Percentiles rank a stretch among this genome's conserved stretches.
Conservation (phyloP, 192 early-diverging fungal species). For the Coemansia biformis region DNA sequence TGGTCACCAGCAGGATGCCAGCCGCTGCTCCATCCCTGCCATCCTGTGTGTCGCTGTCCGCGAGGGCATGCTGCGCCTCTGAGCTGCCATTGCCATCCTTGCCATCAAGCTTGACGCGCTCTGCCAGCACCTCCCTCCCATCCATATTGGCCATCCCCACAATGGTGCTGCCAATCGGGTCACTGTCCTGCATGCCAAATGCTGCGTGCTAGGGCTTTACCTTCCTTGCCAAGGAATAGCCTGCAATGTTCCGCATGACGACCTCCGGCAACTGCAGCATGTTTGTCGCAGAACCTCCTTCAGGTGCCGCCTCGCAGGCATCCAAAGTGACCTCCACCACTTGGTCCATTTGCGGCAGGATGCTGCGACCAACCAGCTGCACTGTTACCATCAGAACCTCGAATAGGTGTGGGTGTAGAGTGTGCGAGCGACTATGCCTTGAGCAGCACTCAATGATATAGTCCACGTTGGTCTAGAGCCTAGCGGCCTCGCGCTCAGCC, state of each 20-base stretch:
- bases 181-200: constrained; percentile 2
- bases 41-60: background rate
- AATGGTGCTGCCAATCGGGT: too few species aligned
- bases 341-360: too few species aligned
- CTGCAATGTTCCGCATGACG: constrained; percentile 20
- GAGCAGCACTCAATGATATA: constrained; percentile 10
- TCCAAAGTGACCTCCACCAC: constrained; percentile 43
- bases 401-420: too few species aligned
- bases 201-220: background rate
- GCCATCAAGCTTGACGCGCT: background rate
- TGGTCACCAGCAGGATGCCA: constrained; percentile 32
- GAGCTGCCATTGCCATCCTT: too few species aligned
- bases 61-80: background rate
- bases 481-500: too few species aligned
- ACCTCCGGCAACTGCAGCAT: constrained; percentile 28
- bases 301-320: constrained; percentile 21
- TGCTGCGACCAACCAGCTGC: constrained; percentile 15
- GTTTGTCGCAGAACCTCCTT: constrained; percentile 3
- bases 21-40: background rate
- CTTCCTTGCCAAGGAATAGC: background rate
- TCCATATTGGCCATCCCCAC: constrained; percentile 19
- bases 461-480: too few species aligned
- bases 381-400: constrained; percentile 23
- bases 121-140: background rate
- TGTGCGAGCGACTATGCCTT: too few species aligned